Conservation (phyloP, 768 basidiomycete genomes). For the Aureoboletus auriporus region DNA sequence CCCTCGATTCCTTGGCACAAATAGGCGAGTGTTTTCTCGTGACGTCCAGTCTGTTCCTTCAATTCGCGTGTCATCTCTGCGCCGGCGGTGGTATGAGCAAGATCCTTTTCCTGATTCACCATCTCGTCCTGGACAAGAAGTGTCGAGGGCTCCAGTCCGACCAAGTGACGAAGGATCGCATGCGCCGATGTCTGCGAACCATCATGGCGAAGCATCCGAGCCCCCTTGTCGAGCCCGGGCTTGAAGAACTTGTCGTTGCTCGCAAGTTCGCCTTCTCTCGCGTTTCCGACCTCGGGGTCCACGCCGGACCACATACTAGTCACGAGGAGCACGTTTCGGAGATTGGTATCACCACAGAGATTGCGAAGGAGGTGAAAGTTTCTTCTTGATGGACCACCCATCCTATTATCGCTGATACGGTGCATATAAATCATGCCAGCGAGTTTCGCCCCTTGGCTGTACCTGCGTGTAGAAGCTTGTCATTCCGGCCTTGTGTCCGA, state of each 20-base stretch:
- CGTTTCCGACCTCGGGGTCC: conserved; percentile 31
- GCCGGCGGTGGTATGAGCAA: conserved; percentile 52
- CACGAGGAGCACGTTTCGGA: conserved; percentile 46
- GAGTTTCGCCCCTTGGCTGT: conserved; percentile 33
- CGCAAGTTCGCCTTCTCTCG: conserved; percentile 44
- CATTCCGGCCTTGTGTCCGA: too few relatives aligned
- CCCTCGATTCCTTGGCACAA: conserved; percentile 45
- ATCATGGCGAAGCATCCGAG: conserved; percentile 39
- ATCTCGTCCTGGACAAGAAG: conserved; percentile 54
- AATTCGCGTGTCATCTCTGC: conserved; percentile 47
- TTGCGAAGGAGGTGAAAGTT: conserved; percentile 49
- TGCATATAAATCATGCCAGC: conserved; percentile 53
- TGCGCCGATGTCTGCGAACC: conserved; percentile 39
- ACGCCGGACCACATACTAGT: conserved; percentile 53
- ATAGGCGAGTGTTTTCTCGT: conserved; percentile 41
- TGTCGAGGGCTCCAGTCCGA: conserved; percentile 36
- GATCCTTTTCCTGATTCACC: conserved; percentile 44
- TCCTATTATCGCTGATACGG: conserved; percentile 46
- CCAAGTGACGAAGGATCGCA: conserved; percentile 38
- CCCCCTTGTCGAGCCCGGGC: conserved; percentile 45
- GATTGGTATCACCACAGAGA: conserved; percentile 46
- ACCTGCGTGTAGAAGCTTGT: conserved; percentile 9
- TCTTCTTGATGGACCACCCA: conserved; percentile 44
- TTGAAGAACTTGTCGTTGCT: conserved; percentile 44
- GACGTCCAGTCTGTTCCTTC: conserved; percentile 41